Evolutionary conservation across 495 filamentous ascomycete species (phyloP).

Genomic region (Sporormia fimetaria): DNA sequence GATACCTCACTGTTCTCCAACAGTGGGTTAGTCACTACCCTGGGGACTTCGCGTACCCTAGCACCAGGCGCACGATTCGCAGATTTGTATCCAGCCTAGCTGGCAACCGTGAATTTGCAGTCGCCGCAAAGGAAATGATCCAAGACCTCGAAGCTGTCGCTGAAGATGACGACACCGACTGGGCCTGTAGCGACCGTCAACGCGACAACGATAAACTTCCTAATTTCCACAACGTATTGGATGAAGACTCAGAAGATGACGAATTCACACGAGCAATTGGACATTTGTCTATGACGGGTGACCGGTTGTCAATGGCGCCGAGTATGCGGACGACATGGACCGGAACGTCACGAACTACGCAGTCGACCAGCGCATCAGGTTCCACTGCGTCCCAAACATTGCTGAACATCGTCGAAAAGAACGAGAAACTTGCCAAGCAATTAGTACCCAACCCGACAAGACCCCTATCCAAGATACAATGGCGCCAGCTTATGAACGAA

Average conservation of each 20-base stretch:
- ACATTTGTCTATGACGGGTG: conserved; percentile 16
- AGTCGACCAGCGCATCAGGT: conserved; percentile 21
- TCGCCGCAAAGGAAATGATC: conserved; percentile 72
- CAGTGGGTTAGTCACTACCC: conserved; percentile 88
- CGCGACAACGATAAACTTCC: conserved; percentile 13
- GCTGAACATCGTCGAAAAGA: conserved; percentile 55
- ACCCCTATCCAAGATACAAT: conserved; percentile 63
- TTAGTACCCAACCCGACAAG: conserved; percentile 50
- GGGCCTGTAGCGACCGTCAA: conserved; percentile 31
- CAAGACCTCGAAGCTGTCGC: conserved; percentile 48
- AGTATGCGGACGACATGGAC: conserved; percentile 24
- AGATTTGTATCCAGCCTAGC: conserved; percentile 61
- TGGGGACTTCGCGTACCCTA: conserved; percentile 79
- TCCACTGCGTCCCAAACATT: conserved; percentile 36
- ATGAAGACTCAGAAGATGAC: conserved; percentile 24
- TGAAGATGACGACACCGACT: conserved; percentile 35
- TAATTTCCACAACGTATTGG: conserved; percentile 20
- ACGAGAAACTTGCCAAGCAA: conserved; percentile 57
- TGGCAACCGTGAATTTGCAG: conserved; percentile 60
- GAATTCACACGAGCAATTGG: conserved; percentile 22
- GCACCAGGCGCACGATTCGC: conserved; percentile 55
- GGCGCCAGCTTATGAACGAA: conserved; percentile 71
- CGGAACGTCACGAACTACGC: conserved; percentile 14
- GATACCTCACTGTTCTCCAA: conserved; percentile 70
- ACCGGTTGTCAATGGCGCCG: conserved; percentile 15